phyloP scores from a whole-genome alignment of 768 basidiomycete species.

The Naganishia vishniacii region DNA sequence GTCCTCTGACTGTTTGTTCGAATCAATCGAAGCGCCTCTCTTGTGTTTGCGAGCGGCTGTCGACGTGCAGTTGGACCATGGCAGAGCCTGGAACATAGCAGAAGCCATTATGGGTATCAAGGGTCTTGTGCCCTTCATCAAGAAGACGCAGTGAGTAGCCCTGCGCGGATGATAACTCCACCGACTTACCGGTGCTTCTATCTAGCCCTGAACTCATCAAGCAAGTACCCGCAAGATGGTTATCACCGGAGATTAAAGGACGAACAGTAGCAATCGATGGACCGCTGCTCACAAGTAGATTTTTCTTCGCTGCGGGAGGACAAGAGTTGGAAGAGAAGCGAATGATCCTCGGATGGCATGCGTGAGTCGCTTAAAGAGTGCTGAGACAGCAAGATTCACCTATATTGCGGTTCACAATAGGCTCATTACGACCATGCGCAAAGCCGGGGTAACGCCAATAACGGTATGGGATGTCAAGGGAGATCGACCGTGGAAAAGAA shows the following conservation, averaged over 20 bases:
- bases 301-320: constrained; percentile 38
- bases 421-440: constrained; percentile 38
- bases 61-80: too few species aligned
- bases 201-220: constrained; percentile 32
- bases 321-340: constrained; percentile 40
- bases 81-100: not conserved
- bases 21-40: too few species aligned
- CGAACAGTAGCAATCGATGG: constrained; percentile 46
- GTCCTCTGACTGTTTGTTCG: too few species aligned
- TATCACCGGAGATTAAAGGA: constrained; percentile 33
- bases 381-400: too few species aligned
- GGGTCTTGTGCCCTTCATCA: constrained; percentile 36
- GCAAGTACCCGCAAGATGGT: constrained; percentile 37
- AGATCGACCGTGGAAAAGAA: constrained; percentile 41
- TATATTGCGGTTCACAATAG: too few species aligned
- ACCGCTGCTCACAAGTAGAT: constrained; percentile 43
- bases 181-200: not conserved
- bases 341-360: constrained; percentile 45
- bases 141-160: constrained; percentile 34
- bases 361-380: constrained; percentile 30
- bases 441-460: constrained; percentile 38
- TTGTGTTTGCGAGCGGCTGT: too few species aligned
- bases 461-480: constrained; percentile 45
- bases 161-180: too few species aligned
- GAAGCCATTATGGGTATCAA: constrained; percentile 38